Base-by-base conservation (phyloP, 306 rosid genomes). In the Cicer arietinum region DNA sequence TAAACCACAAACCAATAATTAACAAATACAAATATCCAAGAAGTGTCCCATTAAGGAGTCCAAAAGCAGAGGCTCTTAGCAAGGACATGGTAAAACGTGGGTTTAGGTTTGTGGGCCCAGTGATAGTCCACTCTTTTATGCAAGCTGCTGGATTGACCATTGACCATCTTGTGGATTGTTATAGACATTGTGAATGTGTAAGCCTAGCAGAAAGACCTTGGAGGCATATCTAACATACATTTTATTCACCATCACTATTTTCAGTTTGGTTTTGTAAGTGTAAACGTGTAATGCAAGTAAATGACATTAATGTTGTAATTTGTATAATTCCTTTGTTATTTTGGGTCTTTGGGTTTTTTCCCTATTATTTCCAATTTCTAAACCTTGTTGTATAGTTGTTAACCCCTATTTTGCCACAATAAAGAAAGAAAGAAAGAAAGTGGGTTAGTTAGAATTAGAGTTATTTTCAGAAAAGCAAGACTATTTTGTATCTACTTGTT, bases 191-290 rank as follows among this genome's bases (percentile, higher is more conserved):
- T 75, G 98, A 95, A 43, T 92, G 98, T 70, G 93, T 95, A 0
- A 83, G 85, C 79, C 92, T 92, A n/a, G 99, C 99, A 1, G 99
- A 95, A 80, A 89, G 99, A 81, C 99, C 98, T 37, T 95, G 99
- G 99, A 95, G 99, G 83, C 99, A 94, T 81, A 90, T 94, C 74
- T 93, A 77, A 80, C 18, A 43, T 1, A n/a, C 13, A 30, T 18
- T 51, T 42, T 0, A 13, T 69, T 83, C 61, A 63, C 12, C 22
- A 5, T 2, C 10, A 57, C 1, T 43, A 20, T 74, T 74, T 66
- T 73, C 51, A 56, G 0, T 13, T 77, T 20, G 66, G 1, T 14
- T 64, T 67, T 43, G 5, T 7, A 6, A 10, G 48, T 17, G 46
- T 7, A 68, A 42, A 10, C 58, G 61, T 59, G 64, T 60, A 57